Base-by-base conservation (phyloP, 2,329 filamentous ascomycete species). In the Pyrenophora seminiperda region DNA sequence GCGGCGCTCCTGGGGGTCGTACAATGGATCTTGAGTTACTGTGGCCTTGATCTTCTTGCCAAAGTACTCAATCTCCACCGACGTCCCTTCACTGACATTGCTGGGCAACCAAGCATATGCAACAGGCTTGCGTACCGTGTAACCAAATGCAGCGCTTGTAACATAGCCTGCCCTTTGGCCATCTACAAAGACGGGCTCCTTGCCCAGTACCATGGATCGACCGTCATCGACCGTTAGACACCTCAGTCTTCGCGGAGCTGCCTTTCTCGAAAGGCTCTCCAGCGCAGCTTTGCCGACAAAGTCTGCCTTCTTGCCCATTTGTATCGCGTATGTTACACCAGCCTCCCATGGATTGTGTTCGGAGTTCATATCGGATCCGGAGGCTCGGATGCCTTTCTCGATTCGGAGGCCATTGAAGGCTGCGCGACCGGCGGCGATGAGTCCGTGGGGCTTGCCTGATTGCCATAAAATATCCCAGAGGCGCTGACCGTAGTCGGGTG, bases 51-150 rank as follows among this genome's bases (percentile, higher is more conserved):
- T 78, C 9, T 75, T 73, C 49, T 69, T 72, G 4, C 83, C 82
- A 66, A 87, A 86, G 61, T 87, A 87, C 58, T 85, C 82, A 47
- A 87, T 76, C 61, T 85, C 82, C 0, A 86, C 81, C 0, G 58
- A 48, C 3, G 78, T 74, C 0, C 82, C 82, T 34, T 81, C 77
- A 0, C 44, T 49, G 2, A 84, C 61, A 2, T 57, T 60, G 9
- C 66, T 73, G 0, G 83, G 82, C 10, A 87, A 67, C 72, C 82
- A 84, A 0, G 82, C 79, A 63, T 82, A 86, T 0, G 82, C 83
- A 10, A 86, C 74, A 0, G 84, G 83, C 65, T 81, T 84, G 19
- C 81, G 69, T 7, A 86, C 63, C 0, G 80, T 83, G 59, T 83
- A 86, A 0, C 81, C 84, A 59, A 85, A 87, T 0, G 80, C 82